Conservation (phyloP, 495 filamentous ascomycete genomes). For the Xylaria curta region DNA sequence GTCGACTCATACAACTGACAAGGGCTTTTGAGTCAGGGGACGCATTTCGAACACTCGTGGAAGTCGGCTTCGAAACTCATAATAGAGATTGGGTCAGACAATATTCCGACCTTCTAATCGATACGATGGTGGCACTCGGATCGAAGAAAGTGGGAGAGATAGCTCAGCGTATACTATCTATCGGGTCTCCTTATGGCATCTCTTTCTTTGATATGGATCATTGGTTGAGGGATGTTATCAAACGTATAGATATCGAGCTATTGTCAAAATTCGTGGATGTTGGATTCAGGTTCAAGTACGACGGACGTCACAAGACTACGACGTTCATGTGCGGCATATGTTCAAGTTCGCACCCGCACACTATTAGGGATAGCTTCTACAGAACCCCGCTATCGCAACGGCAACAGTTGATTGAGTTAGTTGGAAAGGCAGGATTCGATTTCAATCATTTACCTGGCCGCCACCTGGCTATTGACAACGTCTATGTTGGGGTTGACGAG, state of each 20-base stretch:
- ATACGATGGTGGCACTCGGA: not conserved
- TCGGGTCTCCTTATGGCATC: no score
- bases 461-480: not conserved
- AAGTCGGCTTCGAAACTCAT: not conserved
- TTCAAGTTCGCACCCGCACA: no score
- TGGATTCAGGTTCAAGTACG: not conserved
- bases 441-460: not conserved
- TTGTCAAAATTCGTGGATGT: not conserved
- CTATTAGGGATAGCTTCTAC: no score
- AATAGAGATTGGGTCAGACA: not conserved
- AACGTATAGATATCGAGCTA: not conserved
- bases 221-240: not conserved
- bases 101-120: not conserved
- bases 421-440: not conserved
- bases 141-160: not conserved
- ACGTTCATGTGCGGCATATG: no score
- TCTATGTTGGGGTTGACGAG: not conserved
- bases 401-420: not conserved
- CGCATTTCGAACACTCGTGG: not conserved
- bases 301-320: no score
- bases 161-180: not conserved
- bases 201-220: no score
- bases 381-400: not conserved
- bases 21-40: not conserved
- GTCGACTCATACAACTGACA: not conserved